Evolutionary conservation across 2,329 filamentous ascomycete genomes (phyloP).

Genomic region (Apiospora koreana): DNA sequence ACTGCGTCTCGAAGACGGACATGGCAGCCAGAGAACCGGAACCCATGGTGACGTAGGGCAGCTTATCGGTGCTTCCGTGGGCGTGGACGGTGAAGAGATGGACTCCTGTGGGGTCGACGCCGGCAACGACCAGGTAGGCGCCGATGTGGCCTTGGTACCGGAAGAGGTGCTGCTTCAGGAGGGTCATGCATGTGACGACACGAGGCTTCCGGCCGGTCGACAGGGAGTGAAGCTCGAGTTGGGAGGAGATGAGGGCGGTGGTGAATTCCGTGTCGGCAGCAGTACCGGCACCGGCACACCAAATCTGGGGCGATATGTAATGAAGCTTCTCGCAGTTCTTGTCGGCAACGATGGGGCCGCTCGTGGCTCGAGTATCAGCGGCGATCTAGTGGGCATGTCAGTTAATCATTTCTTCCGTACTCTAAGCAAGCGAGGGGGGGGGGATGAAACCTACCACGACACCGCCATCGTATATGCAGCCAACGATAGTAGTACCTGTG

Average conservation of each 20-base stretch:
- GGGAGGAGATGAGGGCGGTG: constrained; percentile 95
- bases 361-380: constrained; percentile 96
- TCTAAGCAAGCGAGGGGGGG: neutral
- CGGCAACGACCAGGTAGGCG: constrained; percentile 95
- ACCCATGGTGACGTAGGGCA: constrained; percentile 99
- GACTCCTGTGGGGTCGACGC: constrained; percentile 91
- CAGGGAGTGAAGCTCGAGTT: constrained; percentile 95
- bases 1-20: constrained; percentile 96
- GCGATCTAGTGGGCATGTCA: constrained; percentile 67
- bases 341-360: constrained; percentile 97
- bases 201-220: constrained; percentile 95
- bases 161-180: constrained; percentile 99
- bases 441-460: constrained; percentile 70
- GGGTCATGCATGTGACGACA: constrained; percentile 98
- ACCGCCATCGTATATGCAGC: constrained; percentile 93
- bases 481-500: constrained; percentile 98
- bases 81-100: constrained; percentile 98
- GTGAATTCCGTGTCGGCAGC: constrained; percentile 99
- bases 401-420: neutral
- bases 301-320: constrained; percentile 98
- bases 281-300: constrained; percentile 97
- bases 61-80: constrained; percentile 97
- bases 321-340: constrained; percentile 99
- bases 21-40: constrained; percentile 95
- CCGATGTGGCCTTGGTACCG: constrained; percentile 97